Conservation (phyloP, 2,329 filamentous ascomycete genomes). For the Fusarium proliferatum region DNA sequence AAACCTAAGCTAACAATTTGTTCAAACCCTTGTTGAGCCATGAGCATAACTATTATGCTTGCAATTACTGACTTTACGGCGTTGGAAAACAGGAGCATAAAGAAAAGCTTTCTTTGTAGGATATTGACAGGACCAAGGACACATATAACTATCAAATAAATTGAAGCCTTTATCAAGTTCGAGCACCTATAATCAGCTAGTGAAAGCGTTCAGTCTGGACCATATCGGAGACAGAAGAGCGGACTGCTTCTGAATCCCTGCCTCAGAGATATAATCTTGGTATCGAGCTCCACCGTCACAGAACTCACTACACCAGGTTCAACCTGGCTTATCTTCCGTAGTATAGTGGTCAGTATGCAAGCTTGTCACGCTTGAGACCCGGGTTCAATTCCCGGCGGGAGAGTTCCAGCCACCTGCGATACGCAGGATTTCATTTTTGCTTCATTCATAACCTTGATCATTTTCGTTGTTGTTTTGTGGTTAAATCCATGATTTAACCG, state of each 20-base stretch:
- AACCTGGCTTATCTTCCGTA: conserved; percentile 12
- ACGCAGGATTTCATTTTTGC: conserved; percentile 4
- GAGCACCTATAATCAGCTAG: background rate
- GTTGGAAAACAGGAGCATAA: conserved; percentile 2
- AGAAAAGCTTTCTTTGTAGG: conserved; percentile 7
- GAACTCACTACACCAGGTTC: conserved; percentile 17
- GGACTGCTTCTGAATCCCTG: background rate
- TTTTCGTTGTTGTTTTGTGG: background rate
- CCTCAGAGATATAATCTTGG: background rate
- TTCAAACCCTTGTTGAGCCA: conserved; percentile 15
- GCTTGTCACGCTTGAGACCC: conserved; percentile 31
- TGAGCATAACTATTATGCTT: conserved; percentile 2
- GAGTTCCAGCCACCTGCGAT: conserved; percentile 22
- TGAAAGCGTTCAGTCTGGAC: background rate
- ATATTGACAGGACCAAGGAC: conserved; percentile 2
- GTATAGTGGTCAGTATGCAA: conserved; percentile 34
- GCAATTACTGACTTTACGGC: conserved; percentile 8
- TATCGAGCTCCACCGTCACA: background rate
- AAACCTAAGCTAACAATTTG: conserved; percentile 30
- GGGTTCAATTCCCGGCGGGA: conserved; percentile 32
- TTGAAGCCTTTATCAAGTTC: background rate
- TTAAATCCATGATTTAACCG: background rate
- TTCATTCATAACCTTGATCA: background rate
- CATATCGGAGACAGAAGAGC: background rate
- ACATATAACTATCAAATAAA: background rate